A percentile compares a stretch with the other conserved stretches of the same genome.
phyloP scores from a whole-genome alignment of 2,329 filamentous ascomycete species.

The Xylariales sp. region DNA sequence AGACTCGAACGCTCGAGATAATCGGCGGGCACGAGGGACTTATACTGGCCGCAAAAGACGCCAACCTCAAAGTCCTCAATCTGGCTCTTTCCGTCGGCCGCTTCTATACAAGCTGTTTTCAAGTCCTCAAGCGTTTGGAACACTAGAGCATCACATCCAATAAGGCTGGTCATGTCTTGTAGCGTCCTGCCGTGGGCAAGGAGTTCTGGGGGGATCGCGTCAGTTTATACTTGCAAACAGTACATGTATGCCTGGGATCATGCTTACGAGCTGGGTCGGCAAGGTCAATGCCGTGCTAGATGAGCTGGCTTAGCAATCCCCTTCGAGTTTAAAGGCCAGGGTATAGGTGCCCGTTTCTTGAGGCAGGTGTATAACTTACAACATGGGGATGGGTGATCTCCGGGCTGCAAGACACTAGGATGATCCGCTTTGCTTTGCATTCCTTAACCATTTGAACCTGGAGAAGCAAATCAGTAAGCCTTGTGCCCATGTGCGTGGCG shows the following conservation, averaged over 20 bases:
- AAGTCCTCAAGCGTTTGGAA: constrained; percentile 75
- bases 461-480: neutral
- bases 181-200: constrained; percentile 25
- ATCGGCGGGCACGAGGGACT: constrained; percentile 70
- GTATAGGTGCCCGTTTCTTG: neutral
- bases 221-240: constrained; percentile 27
- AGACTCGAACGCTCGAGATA: constrained; percentile 80
- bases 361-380: neutral
- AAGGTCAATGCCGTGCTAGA: neutral
- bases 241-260: too few relatives aligned
- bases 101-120: constrained; percentile 72
- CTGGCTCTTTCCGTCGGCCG: constrained; percentile 49
- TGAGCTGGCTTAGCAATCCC: neutral
- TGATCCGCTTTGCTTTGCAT: constrained; percentile 74
- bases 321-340: neutral
- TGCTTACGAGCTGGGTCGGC: neutral
- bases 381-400: constrained; percentile 83
- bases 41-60: constrained; percentile 85
- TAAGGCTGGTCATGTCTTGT: constrained; percentile 38
- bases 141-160: constrained; percentile 72
- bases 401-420: constrained; percentile 78
- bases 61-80: constrained; percentile 76
- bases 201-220: neutral
- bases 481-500: too few relatives aligned
- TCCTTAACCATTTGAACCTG: constrained; percentile 70